A percentile compares a stretch with the other conserved stretches of the same genome.
Evolutionary conservation across 371 early-diverging fungal genomes (phyloP).

Genomic region (Fennellomyces sp.): DNA sequence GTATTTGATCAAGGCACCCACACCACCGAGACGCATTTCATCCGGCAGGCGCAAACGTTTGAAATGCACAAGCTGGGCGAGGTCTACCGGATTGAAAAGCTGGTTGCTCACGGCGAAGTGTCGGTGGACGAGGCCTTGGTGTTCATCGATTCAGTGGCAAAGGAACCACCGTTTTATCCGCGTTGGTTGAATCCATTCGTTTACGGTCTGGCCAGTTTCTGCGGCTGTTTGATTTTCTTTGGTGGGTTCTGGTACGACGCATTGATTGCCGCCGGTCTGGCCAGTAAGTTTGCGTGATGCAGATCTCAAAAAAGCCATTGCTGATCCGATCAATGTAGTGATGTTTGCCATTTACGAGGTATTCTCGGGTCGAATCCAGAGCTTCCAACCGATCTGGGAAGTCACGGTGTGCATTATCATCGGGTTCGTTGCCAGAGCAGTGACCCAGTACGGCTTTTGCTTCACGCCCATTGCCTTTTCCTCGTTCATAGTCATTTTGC

Average conservation of each 20-base stretch:
- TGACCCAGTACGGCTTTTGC: conserved; percentile 38
- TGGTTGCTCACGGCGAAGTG: conserved; percentile 52
- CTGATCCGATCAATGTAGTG: conserved; percentile 19
- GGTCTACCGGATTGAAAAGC: conserved; percentile 57
- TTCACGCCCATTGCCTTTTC: conserved; percentile 55
- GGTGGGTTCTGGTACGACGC: conserved; percentile 49
- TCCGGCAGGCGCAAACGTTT: conserved; percentile 62
- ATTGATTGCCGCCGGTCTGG: conserved; percentile 41
- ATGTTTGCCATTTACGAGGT: conserved; percentile 46
- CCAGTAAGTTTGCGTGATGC: conserved; percentile 30
- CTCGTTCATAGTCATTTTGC: conserved; percentile 65
- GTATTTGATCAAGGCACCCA: conserved; percentile 77
- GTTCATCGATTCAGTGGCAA: conserved; percentile 44
- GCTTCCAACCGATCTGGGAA: conserved; percentile 65
- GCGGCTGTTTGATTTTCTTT: conserved; percentile 50
- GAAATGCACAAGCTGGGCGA: conserved; percentile 72
- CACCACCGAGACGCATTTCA: conserved; percentile 78
- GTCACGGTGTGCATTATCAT: conserved; percentile 71
- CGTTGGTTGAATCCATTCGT: conserved; percentile 54
- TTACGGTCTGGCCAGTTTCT: conserved; percentile 52
- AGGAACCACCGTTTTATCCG: conserved; percentile 48
- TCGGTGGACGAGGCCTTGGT: conserved; percentile 59
- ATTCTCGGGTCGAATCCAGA: conserved; percentile 37
- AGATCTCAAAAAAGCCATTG: neutral
- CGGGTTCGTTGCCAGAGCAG: conserved; percentile 62